These are phyloP conservation scores for Amanita subjunquillea DNA, from an alignment of 768 basidiomycete genomes.

Conservation along the genomic window DNA sequence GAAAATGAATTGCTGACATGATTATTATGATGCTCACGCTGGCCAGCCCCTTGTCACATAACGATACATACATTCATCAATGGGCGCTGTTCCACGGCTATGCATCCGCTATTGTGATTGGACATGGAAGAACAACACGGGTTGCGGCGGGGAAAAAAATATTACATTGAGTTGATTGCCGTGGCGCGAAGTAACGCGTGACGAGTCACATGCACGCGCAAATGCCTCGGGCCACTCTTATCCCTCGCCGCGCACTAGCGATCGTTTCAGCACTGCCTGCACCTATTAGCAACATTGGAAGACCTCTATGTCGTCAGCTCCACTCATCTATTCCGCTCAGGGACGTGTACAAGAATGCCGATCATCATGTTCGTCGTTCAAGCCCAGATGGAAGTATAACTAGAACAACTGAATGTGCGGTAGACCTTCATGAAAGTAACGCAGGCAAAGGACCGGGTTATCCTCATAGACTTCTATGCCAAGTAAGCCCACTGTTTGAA, in stretches of 20 bases:
- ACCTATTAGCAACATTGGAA: background rate
- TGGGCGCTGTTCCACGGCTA: no score
- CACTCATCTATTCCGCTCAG: background rate
- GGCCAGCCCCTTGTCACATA: no score
- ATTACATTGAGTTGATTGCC: no score
- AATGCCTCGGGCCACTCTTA: background rate
- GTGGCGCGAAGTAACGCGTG: no score
- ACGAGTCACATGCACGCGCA: background rate
- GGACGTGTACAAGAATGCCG: constrained; percentile 3
- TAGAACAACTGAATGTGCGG: constrained; percentile 5
- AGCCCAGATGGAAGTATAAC: constrained; percentile 8
- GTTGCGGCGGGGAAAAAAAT: no score
- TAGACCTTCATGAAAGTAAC: constrained; percentile 31
- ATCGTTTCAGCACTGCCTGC: background rate
- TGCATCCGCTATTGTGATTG: no score
- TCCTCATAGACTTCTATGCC: constrained; percentile 75
- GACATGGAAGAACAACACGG: no score
- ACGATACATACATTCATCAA: no score
- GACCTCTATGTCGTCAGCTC: background rate
- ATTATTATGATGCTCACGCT: background rate
- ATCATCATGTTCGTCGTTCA: background rate
- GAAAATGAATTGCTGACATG: background rate
- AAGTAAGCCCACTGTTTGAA: constrained; percentile 36
- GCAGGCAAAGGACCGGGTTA: constrained; percentile 35
- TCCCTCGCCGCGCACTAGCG: background rate